Evolutionary conservation across 768 basidiomycete species (phyloP).

Genomic region (Mycena alexandri): DNA sequence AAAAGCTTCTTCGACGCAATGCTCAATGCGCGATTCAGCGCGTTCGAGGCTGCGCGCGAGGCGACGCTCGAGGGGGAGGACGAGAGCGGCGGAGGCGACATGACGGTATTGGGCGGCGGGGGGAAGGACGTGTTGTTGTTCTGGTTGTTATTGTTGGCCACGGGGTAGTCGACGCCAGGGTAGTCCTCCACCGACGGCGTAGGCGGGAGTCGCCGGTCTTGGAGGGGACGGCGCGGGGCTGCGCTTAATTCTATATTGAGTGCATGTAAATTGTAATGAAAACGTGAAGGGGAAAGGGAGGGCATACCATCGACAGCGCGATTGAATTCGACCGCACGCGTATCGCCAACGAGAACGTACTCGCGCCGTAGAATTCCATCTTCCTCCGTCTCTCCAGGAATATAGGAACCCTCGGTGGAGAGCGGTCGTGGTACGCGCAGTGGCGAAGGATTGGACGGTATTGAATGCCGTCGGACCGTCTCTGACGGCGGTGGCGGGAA

Average conservation of each 20-base stretch:
- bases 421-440: constrained; percentile 47
- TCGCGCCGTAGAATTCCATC: constrained; percentile 85
- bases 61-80: constrained; percentile 74
- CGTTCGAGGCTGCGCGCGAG: constrained; percentile 76
- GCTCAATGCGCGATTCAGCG: constrained; percentile 82
- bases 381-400: constrained; percentile 88
- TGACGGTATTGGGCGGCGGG: constrained; percentile 67
- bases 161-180: constrained; percentile 50
- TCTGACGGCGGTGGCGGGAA: constrained; percentile 40
- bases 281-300: background rate
- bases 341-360: constrained; percentile 95
- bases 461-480: constrained; percentile 39
- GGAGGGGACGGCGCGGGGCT: constrained; percentile 69
- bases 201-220: constrained; percentile 65
- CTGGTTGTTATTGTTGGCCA: constrained; percentile 41
- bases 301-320: constrained; percentile 88
- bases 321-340: constrained; percentile 91
- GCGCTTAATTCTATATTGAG: constrained; percentile 68
- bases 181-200: constrained; percentile 64
- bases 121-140: constrained; percentile 75
- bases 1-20: constrained; percentile 88
- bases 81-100: constrained; percentile 64
- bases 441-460: constrained; percentile 25
- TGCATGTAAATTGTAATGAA: constrained; percentile 11
- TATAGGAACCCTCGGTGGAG: constrained; percentile 72